Conservation (phyloP, 495 filamentous ascomycete species). For the Penicillium soppii region DNA sequence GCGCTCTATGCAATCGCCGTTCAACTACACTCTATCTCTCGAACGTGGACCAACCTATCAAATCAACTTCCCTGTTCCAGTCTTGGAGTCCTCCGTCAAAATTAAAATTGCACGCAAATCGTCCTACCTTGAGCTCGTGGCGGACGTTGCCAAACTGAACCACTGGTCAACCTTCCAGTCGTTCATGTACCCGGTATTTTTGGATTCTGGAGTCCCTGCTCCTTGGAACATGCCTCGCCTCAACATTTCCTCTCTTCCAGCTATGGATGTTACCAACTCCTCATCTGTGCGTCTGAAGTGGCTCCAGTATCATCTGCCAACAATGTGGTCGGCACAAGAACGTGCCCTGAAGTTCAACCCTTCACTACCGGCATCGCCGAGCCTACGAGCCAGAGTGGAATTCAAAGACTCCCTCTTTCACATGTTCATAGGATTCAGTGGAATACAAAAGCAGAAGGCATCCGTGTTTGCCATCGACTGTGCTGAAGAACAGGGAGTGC, state of each 20-base stretch:
- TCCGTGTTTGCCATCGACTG: slow-evolving; percentile 35
- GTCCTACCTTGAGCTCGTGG: background rate
- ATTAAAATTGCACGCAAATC: background rate
- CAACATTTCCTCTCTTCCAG: background rate
- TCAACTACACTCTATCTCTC: background rate
- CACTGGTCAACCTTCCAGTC: background rate
- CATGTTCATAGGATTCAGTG: slow-evolving; percentile 45
- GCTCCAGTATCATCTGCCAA: background rate
- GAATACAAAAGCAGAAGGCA: slow-evolving; percentile 21
- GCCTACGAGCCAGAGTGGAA: slow-evolving; percentile 15
- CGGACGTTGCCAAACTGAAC: background rate
- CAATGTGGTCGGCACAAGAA: background rate
- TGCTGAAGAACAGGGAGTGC: slow-evolving; percentile 21
- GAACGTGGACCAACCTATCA: background rate
- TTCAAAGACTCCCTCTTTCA: slow-evolving; percentile 50
- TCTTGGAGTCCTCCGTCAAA: background rate
- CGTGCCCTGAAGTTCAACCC: background rate
- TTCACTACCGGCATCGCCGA: background rate
- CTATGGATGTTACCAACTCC: background rate
- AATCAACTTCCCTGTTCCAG: background rate
- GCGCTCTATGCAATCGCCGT: background rate
- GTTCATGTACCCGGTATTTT: background rate
- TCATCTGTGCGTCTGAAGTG: background rate
- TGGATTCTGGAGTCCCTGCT: background rate
- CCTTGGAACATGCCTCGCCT: background rate